Evolutionary conservation across 2,329 filamentous ascomycete genomes (phyloP), one percentile per base, ranked within the genome.

Genomic region (Ophiostoma sp.): DNA sequence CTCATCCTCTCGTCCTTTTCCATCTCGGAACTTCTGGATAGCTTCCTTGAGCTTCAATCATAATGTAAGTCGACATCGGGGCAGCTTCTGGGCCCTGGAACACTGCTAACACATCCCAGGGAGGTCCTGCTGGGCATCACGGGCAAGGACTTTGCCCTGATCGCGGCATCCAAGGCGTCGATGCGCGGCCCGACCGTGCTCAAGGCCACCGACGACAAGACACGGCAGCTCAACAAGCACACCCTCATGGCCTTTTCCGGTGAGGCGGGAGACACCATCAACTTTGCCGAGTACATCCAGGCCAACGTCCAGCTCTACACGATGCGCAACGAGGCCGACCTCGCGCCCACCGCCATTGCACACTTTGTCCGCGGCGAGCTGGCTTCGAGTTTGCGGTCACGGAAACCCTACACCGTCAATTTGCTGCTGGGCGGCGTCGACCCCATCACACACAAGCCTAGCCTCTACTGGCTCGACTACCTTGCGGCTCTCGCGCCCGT

Each of bases 221-320:
- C 96, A 77, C 90, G 94, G 82, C 85, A 89, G 78, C 87, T 99
- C 78, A 99, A 97, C 88, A 92, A 96, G 85, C 91, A 97, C 84
- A 98, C 94, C 9, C 84, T 99, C 79, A 93, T 99, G 88, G 95
- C 96, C 28, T 98, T 94, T 84, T 95, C 93, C 12, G 96, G 96
- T 80, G 96, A 99, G 85, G 92, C 97, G 75, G 96, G 96, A 80
- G 96, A 99, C 82, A 98, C 95, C 79, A 90, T 98, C 76, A 95
- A 99, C 91, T 99, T 99, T 83, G 93, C 97, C 82, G 96, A 99
- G 86, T 99, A 95, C 86, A 97, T 99, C 83, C 95, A 98, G 89
- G 95, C 95, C 82, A 99, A 99, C 84, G 91, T 96, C 76, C 94
- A 97, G 85, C 92, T 99, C 81, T 99, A 99, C 86, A 94, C 93